Conservation (phyloP, 768 basidiomycete genomes). For the Pseudohyphozyma bogoriensis region DNA sequence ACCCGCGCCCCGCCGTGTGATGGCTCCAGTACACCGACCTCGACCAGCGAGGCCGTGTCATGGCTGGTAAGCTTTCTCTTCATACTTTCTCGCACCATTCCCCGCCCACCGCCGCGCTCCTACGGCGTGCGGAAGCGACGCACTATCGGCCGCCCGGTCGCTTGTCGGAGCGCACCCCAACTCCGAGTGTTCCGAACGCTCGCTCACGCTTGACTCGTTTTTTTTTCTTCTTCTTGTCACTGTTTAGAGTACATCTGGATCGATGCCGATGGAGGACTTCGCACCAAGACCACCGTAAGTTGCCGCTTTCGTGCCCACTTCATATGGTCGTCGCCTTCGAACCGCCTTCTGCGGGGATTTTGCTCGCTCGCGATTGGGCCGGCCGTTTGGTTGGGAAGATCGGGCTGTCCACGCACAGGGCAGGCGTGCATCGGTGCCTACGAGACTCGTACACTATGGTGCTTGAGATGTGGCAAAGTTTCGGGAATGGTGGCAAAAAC, state of each 20-base stretch:
- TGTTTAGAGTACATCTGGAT: slow-evolving; percentile 68
- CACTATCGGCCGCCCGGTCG: slow-evolving; percentile 5
- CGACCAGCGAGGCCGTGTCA: slow-evolving; percentile 79
- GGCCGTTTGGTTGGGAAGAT: background rate
- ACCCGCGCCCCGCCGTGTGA: no score
- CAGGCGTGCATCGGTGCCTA: no score
- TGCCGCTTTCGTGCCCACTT: background rate
- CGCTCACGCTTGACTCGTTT: background rate
- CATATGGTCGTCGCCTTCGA: no score
- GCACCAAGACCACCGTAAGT: slow-evolving; percentile 88
- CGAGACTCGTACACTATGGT: no score
- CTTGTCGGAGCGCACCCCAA: background rate
- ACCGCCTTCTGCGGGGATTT: background rate
- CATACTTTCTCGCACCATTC: background rate
- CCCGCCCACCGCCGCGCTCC: background rate
- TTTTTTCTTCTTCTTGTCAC: background rate
- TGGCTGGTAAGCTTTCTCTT: slow-evolving; percentile 50
- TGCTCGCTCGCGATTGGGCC: background rate
- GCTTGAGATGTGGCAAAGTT: no score
- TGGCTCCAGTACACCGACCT: slow-evolving; percentile 59
- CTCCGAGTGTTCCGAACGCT: background rate
- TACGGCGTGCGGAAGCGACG: background rate
- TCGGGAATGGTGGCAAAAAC: no score
- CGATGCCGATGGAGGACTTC: slow-evolving; percentile 85
- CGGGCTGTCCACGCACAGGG: no score